Base-by-base conservation (phyloP, 225 moss, liverwort and hornwort genomes). In the Asterella californica region DNA sequence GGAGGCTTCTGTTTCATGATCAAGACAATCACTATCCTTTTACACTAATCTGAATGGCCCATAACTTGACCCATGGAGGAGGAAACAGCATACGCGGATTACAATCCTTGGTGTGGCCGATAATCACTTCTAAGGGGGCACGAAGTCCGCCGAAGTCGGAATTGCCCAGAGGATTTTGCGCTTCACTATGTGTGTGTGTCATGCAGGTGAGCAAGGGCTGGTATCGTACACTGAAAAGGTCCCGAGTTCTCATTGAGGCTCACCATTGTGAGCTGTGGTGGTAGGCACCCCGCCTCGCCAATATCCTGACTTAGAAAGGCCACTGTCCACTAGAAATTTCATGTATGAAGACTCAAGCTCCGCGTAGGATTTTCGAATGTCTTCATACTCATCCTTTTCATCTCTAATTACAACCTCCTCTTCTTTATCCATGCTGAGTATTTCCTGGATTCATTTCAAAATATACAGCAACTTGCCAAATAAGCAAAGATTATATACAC, bases 241-340 rank as follows among this genome's bases (percentile, higher is more conserved):
- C 54, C 64, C 24, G 30, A 65, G 69, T 29, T 60, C 49, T 76
- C 70, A 83, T 79, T 75, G 45, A 30, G 83, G 70, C 72, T 86
- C 86, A 59, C 83, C 76, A 42, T 87, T 84, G 72, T 87, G 82
- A 80, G 87, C 87, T 24, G 87, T 53, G 22, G 84, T 87, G 29
- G 81, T 78, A 60, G 89, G 79, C 82, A 92, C 91, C 36, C 91
- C 90, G 42, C 93, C 92, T 81, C 94, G 94, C 92, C 92, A 92
- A 69, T 96, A 96, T 76, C 94, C 96, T 50, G 91, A 88, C 82
- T 90, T 92, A 55, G 96, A 94, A 70, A 96, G 86, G 49, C 96
- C 94, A 83, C 96, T 96, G 81, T 96, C 96, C 74, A 89, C 89
- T 37, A 96, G 81, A 78, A 96, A 94, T 72, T 96, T 90, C 85